Conservation (phyloP, 352 stramenopile species). For the Phytophthora megakarya region DNA sequence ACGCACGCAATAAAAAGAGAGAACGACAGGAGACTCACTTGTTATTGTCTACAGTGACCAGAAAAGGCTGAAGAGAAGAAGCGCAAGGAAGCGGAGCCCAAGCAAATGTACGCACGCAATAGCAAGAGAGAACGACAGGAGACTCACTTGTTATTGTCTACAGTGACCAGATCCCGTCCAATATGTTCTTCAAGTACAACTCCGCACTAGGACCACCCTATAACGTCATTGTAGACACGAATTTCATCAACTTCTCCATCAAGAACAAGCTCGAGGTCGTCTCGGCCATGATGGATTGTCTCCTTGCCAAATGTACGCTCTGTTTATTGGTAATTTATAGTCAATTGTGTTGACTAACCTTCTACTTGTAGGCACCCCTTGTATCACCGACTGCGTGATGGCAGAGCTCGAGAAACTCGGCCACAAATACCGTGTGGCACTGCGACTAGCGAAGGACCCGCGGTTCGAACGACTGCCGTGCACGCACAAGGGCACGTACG, state of each 20-base stretch:
- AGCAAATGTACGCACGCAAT: slow-evolving; percentile 86
- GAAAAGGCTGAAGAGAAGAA: slow-evolving; percentile 90
- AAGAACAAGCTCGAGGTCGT: slow-evolving; percentile 99
- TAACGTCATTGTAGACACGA: slow-evolving; percentile 99
- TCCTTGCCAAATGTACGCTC: slow-evolving; percentile 97
- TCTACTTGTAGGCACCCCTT: slow-evolving; percentile 82
- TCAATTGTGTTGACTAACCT: slow-evolving; percentile 6
- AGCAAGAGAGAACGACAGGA: neutral
- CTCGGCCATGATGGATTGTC: slow-evolving; percentile 99
- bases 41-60: neutral
- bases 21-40: slow-evolving; percentile 15
- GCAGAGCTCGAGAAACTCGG: slow-evolving; percentile 99
- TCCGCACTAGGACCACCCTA: slow-evolving; percentile 97
- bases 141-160: neutral
- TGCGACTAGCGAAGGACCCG: slow-evolving; percentile 97
- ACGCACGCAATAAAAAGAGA: neutral
- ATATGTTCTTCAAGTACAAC: slow-evolving; percentile 99
- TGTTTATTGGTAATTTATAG: neutral
- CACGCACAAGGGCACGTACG: slow-evolving; percentile 98
- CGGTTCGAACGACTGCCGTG: slow-evolving; percentile 98
- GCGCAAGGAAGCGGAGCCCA: slow-evolving; percentile 89
- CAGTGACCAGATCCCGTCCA: slow-evolving; percentile 95
- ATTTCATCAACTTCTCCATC: slow-evolving; percentile 99
- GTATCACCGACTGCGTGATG: slow-evolving; percentile 99
- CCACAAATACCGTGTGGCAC: slow-evolving; percentile 95